A percentile compares a stretch with the other conserved stretches of the same genome.
These are phyloP conservation scores for Forsythia viridissima DNA, from an alignment of 257 asterid species.

Conservation along the genomic window DNA sequence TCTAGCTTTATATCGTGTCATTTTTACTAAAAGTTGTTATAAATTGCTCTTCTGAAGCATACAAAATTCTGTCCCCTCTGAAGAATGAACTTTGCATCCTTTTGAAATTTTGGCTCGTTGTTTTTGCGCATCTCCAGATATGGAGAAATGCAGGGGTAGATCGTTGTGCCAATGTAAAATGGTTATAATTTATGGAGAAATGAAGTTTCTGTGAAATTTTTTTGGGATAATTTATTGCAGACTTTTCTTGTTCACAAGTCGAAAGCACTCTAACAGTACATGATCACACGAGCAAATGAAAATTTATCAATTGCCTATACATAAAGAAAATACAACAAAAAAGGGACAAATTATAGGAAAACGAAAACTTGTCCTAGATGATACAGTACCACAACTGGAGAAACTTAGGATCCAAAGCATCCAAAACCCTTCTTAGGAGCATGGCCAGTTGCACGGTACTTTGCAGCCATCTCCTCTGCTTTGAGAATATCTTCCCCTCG, in stretches of 20 bases:
- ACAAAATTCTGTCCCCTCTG: neutral
- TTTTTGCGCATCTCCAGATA: neutral
- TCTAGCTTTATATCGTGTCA: slow-evolving; percentile 36
- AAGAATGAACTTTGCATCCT: neutral
- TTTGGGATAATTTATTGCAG: neutral
- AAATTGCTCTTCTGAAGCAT: slow-evolving; percentile 18
- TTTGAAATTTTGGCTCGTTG: slow-evolving; percentile 9
- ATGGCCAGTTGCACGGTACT: slow-evolving; percentile 61
- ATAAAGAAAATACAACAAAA: slow-evolving; percentile 14
- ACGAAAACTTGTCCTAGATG: slow-evolving; percentile 13
- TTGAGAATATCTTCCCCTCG: slow-evolving; percentile 64
- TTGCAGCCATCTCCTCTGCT: slow-evolving; percentile 67
- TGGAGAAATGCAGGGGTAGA: neutral
- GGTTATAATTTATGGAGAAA: neutral
- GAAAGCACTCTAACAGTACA: slow-evolving; percentile 10
- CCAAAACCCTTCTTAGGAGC: slow-evolving; percentile 57
- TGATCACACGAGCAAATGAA: slow-evolving; percentile 17
- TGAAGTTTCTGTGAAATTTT: neutral
- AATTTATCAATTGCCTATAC: neutral
- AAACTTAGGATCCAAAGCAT: slow-evolving; percentile 51
- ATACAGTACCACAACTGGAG: neutral
- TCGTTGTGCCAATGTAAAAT: neutral
- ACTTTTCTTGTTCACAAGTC: neutral
- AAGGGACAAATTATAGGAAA: slow-evolving; percentile 14
- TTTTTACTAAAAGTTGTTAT: slow-evolving; percentile 23